phyloP scores from a whole-genome alignment of 2,329 filamentous ascomycete species.

The Coniochaeta ligniaria region DNA sequence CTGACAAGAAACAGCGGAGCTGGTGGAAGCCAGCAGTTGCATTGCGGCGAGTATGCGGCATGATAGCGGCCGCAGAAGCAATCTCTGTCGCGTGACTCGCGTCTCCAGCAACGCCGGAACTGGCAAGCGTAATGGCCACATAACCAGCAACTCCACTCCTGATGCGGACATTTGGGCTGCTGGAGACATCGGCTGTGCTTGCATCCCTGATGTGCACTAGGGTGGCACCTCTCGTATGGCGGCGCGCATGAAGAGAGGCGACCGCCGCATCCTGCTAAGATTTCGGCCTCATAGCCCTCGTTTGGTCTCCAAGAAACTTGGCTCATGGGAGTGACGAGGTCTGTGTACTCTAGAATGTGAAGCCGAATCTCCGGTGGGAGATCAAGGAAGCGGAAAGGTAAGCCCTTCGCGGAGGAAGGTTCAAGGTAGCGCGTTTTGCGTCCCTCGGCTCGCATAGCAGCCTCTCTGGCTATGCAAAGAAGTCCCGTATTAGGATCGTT shows the following conservation, averaged over 20 bases:
- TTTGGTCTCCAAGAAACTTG: constrained; percentile 10
- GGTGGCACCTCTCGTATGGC: neutral
- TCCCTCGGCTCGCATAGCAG: no score
- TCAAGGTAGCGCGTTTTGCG: neutral
- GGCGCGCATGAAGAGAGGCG: neutral
- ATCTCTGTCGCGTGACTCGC: neutral
- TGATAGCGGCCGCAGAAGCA: constrained; percentile 9
- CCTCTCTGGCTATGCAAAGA: no score
- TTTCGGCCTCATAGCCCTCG: no score
- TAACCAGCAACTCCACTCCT: neutral
- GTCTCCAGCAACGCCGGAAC: constrained; percentile 1
- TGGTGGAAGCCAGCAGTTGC: constrained; percentile 10
- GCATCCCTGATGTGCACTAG: neutral
- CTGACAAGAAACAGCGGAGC: constrained; percentile 9
- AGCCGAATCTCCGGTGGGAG: constrained; percentile 14
- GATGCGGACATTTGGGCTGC: neutral
- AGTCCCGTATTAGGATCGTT: neutral
- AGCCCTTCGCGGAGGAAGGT: neutral
- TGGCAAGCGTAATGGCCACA: constrained; percentile 1
- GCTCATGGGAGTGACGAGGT: constrained; percentile 12
- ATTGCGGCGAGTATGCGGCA: constrained; percentile 7
- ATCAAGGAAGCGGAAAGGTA: constrained; percentile 1
- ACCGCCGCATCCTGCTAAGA: no score
- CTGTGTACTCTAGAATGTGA: constrained; percentile 14
- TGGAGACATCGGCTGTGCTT: neutral